Percentiles rank a stretch among this genome's conserved stretches.
Conservation (phyloP, 345 rosid species). For the Trapa incisa region DNA sequence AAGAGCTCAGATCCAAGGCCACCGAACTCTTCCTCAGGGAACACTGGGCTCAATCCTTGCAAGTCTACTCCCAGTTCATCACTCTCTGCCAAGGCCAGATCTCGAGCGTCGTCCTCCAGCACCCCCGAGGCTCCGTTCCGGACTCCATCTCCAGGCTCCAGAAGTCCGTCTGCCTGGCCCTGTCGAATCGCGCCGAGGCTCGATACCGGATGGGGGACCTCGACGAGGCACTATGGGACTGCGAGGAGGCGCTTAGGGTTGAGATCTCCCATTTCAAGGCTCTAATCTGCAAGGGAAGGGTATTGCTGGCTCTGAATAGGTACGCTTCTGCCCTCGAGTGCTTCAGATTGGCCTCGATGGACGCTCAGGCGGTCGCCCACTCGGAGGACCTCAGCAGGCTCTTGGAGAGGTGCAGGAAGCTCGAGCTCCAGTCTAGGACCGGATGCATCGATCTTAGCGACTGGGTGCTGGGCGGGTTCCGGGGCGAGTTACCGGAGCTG, state of each 20-base stretch:
- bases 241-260: slow-evolving; percentile 47
- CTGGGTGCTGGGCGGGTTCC: slow-evolving; percentile 61
- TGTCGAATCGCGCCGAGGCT: slow-evolving; percentile 73
- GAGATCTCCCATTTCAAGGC: slow-evolving; percentile 68
- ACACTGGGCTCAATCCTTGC: slow-evolving; percentile 63
- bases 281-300: slow-evolving; percentile 68
- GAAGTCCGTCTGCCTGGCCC: slow-evolving; percentile 53
- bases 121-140: slow-evolving; percentile 12
- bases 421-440: slow-evolving; percentile 47
- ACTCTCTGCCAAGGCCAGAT: slow-evolving; percentile 36
- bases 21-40: slow-evolving; percentile 64
- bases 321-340: slow-evolving; percentile 59
- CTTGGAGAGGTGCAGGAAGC: slow-evolving; percentile 63
- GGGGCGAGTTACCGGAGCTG: slow-evolving; percentile 50
- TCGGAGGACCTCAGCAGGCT: slow-evolving; percentile 37
- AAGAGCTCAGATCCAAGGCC: slow-evolving; percentile 60
- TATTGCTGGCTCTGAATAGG: slow-evolving; percentile 47
- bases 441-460: slow-evolving; percentile 74
- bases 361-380: slow-evolving; percentile 42
- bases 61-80: slow-evolving; percentile 51
- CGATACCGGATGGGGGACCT: slow-evolving; percentile 32
- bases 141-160: slow-evolving; percentile 26
- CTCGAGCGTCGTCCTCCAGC: slow-evolving; percentile 10
- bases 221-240: slow-evolving; percentile 40
- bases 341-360: slow-evolving; percentile 42